Conservation (phyloP, 805 yeast species). For the Nakazawaea ishiwadae region DNA sequence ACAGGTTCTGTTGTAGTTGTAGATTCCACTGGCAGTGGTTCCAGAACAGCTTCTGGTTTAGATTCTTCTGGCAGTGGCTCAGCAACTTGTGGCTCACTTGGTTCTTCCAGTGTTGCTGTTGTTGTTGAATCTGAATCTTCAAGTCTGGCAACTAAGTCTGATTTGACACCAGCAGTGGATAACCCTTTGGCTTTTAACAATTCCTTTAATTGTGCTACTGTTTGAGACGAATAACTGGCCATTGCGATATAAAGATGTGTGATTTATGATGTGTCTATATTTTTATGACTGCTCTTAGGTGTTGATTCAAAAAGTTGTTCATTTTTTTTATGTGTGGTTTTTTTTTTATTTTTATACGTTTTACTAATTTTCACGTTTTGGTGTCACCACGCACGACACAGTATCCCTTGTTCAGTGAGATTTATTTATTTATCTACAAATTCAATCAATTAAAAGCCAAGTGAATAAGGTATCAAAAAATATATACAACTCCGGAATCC, state of each 20-base stretch:
- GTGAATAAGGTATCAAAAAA: too few relatives aligned
- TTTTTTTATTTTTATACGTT: too few relatives aligned
- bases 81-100: too few relatives aligned
- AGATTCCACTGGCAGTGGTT: constrained; percentile 11
- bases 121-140: constrained; percentile 44
- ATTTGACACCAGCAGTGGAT: constrained; percentile 72
- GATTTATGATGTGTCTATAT: not conserved
- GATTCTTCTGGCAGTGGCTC: constrained; percentile 19
- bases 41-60: constrained; percentile 19
- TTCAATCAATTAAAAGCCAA: too few relatives aligned
- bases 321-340: too few relatives aligned
- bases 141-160: constrained; percentile 65
- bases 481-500: too few relatives aligned
- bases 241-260: constrained; percentile 21
- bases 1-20: constrained; percentile 1
- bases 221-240: constrained; percentile 56
- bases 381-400: too few relatives aligned
- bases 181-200: constrained; percentile 63
- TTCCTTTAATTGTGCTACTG: constrained; percentile 84
- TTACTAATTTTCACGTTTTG: too few relatives aligned
- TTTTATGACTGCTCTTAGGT: too few relatives aligned
- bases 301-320: too few relatives aligned
- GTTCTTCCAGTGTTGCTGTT: not conserved
- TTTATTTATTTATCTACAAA: too few relatives aligned
- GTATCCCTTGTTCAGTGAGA: too few relatives aligned